Evolutionary conservation across 1,139 yeast species (phyloP).

Genomic region (Zygosaccharomyces pseudobailii): DNA sequence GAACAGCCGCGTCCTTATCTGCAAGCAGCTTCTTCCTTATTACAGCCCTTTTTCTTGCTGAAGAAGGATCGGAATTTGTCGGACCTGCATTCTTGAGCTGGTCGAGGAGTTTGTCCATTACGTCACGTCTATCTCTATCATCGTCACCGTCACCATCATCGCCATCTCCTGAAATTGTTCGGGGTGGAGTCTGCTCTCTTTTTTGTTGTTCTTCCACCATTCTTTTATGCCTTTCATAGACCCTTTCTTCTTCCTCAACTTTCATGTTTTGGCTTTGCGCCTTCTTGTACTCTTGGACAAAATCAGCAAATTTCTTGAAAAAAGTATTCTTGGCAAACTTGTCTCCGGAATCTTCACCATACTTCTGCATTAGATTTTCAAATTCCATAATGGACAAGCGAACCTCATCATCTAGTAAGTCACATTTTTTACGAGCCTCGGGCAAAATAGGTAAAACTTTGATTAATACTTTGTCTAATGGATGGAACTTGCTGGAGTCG

Average conservation of each 20-base stretch:
- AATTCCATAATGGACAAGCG: slow-evolving; percentile 61
- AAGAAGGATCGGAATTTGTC: slow-evolving; percentile 63
- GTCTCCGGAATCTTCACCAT: slow-evolving; percentile 75
- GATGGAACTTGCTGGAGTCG: slow-evolving; percentile 71
- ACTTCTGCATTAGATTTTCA: slow-evolving; percentile 63
- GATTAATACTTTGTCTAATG: slow-evolving; percentile 58
- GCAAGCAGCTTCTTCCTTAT: slow-evolving; percentile 59
- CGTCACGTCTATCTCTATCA: slow-evolving; percentile 43
- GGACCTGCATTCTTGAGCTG: slow-evolving; percentile 73
- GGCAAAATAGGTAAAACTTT: slow-evolving; percentile 63
- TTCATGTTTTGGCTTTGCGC: slow-evolving; percentile 61
- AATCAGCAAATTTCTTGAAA: slow-evolving; percentile 61
- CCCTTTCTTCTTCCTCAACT: slow-evolving; percentile 64
- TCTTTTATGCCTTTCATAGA: slow-evolving; percentile 62
- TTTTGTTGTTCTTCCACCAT: slow-evolving; percentile 46
- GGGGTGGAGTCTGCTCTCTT: slow-evolving; percentile 7
- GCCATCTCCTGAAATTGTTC: background rate
- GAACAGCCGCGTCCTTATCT: slow-evolving; percentile 27
- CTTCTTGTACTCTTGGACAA: slow-evolving; percentile 59
- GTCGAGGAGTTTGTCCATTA: slow-evolving; percentile 70
- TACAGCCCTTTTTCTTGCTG: slow-evolving; percentile 78
- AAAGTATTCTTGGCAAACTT: slow-evolving; percentile 63
- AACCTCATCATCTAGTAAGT: slow-evolving; percentile 58
- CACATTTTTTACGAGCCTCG: slow-evolving; percentile 63
- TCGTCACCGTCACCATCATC: slow-evolving; percentile 26